These are phyloP conservation scores for Monosporascus cannonballus DNA, from an alignment of 2,329 filamentous ascomycete genomes.

Conservation along the genomic window DNA sequence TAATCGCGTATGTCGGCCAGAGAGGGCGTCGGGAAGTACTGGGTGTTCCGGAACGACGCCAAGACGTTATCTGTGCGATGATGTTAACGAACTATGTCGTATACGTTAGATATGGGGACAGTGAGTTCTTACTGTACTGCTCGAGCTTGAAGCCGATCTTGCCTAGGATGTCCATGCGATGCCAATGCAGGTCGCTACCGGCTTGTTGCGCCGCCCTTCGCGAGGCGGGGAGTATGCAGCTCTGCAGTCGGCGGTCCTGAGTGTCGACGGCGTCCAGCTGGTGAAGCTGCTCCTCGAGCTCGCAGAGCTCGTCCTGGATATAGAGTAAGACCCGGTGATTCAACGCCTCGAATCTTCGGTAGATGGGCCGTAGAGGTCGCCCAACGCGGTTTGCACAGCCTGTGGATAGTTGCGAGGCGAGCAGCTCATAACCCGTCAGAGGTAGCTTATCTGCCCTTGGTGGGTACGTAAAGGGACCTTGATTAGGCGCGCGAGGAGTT, in stretches of 20 bases:
- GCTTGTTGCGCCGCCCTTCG: constrained; percentile 49
- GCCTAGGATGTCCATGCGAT: constrained; percentile 54
- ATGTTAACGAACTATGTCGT: constrained; percentile 7
- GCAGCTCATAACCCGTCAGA: constrained; percentile 55
- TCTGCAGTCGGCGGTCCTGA: constrained; percentile 35
- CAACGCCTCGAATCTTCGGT: constrained; percentile 74
- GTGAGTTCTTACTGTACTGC: constrained; percentile 54
- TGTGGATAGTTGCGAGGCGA: constrained; percentile 49
- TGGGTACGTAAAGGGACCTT: constrained; percentile 29
- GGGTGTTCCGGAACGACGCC: constrained; percentile 48
- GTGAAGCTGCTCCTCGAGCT: constrained; percentile 73
- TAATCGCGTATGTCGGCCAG: constrained; percentile 43
- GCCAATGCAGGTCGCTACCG: constrained; percentile 52
- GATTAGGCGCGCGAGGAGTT: constrained; percentile 28
- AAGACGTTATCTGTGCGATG: constrained; percentile 48
- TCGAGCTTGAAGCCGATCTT: constrained; percentile 60
- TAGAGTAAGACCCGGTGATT: constrained; percentile 79
- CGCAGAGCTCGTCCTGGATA: constrained; percentile 76
- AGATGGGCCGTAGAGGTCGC: constrained; percentile 51
- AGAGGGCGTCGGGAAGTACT: constrained; percentile 42
- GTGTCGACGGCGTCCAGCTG: constrained; percentile 58
- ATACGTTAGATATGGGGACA: background rate
- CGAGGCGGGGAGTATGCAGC: constrained; percentile 50
- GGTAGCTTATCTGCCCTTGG: constrained; percentile 37
- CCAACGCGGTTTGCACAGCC: constrained; percentile 18